phyloP scores from a whole-genome alignment of 179 eudicot species.

The Beta lomatogona region DNA sequence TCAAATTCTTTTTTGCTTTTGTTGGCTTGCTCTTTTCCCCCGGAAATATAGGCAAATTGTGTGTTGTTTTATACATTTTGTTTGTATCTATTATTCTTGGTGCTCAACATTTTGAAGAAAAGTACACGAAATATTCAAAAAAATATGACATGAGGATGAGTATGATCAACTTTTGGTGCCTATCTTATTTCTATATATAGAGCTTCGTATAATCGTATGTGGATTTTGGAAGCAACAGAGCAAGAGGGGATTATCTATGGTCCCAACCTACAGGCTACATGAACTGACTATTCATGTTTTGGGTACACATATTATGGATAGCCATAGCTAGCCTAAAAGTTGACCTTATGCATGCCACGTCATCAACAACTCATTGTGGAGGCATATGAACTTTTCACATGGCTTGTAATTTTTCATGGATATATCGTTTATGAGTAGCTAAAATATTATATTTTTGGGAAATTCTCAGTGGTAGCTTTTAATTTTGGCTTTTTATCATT shows the following conservation, averaged over 20 bases:
- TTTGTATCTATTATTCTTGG: background rate
- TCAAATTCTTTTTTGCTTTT: background rate
- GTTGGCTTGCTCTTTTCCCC: background rate
- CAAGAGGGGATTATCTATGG: constrained; percentile 13
- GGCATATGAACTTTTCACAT: background rate
- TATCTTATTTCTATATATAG: background rate
- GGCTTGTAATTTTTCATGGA: background rate
- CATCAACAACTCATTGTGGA: background rate
- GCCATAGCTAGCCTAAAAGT: background rate
- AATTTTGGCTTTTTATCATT: too few relatives aligned
- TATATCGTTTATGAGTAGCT: too few relatives aligned
- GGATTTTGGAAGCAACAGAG: constrained; percentile 23
- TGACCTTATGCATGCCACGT: constrained; percentile 10
- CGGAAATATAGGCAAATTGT: background rate
- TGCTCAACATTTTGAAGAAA: background rate
- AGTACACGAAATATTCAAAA: background rate
- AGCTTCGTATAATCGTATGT: background rate
- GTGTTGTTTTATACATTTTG: background rate
- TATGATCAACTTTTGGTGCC: background rate
- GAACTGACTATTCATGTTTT: background rate
- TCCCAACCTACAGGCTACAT: constrained; percentile 8
- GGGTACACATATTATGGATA: background rate
- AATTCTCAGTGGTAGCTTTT: too few relatives aligned
- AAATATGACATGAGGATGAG: constrained; percentile 13
- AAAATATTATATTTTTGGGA: too few relatives aligned